These are phyloP conservation scores for Teratosphaeriaceae sp. DNA, from an alignment of 2,329 filamentous ascomycete species.

Conservation along the genomic window DNA sequence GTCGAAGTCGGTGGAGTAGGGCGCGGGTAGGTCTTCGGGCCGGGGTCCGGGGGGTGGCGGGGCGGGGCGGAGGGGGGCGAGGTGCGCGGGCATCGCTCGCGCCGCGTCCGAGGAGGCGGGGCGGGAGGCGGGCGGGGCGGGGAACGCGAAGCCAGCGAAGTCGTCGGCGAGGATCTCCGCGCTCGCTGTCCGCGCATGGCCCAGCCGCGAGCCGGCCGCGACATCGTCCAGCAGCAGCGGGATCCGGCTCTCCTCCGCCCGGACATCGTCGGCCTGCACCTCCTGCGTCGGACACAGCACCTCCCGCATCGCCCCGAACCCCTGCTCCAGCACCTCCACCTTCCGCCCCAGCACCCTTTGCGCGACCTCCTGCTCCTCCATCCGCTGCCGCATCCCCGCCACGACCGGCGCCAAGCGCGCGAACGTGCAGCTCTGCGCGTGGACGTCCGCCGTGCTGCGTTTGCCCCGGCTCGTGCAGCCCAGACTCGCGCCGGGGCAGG, in stretches of 20 bases:
- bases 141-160: background rate
- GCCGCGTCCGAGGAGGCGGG: background rate
- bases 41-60: constrained; percentile 15
- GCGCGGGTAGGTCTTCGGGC: constrained; percentile 17
- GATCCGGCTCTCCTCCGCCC: constrained; percentile 18
- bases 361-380: constrained; percentile 38
- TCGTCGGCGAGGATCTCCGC: background rate
- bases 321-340: constrained; percentile 39
- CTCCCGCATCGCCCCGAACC: constrained; percentile 37
- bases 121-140: background rate
- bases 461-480: constrained; percentile 38
- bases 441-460: constrained; percentile 33
- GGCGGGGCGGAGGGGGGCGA: constrained; percentile 5
- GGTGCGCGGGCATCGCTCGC: background rate
- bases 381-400: constrained; percentile 35
- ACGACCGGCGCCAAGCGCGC: constrained; percentile 42
- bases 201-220: background rate
- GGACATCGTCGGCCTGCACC: constrained; percentile 11
- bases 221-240: constrained; percentile 12
- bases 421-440: constrained; percentile 38
- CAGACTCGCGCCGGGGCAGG: constrained; percentile 38
- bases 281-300: constrained; percentile 26
- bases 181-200: background rate
- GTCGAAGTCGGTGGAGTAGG: constrained; percentile 22
- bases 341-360: constrained; percentile 38